A percentile compares a stretch with the other conserved stretches of the same genome.
These are phyloP conservation scores for Zymoseptoria ardabiliae DNA, from an alignment of 2,329 filamentous ascomycete species.

Conservation along the genomic window DNA sequence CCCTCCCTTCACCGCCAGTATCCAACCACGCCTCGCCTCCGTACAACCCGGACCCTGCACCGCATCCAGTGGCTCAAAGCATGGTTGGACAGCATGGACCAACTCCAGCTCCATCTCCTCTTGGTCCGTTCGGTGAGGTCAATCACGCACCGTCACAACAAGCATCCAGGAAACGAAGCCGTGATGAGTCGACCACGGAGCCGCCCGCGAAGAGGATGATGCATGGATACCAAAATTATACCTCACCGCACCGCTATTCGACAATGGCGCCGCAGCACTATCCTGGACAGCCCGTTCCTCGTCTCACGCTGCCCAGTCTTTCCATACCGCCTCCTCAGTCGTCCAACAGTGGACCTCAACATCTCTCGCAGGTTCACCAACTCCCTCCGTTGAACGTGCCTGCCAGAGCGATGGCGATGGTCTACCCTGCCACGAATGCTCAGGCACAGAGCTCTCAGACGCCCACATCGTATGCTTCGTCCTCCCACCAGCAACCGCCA, in stretches of 20 bases:
- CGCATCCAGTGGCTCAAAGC: slow-evolving; percentile 37
- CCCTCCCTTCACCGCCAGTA: slow-evolving; percentile 45
- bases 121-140: slow-evolving; percentile 31
- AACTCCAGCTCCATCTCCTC: slow-evolving; percentile 39
- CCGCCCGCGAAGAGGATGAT: slow-evolving; percentile 48
- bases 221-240: slow-evolving; percentile 18
- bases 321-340: slow-evolving; percentile 48
- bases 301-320: slow-evolving; percentile 66
- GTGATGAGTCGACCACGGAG: slow-evolving; percentile 48
- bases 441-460: slow-evolving; percentile 39
- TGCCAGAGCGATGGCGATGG: slow-evolving; percentile 60
- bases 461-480: background rate
- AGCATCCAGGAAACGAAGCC: slow-evolving; percentile 48
- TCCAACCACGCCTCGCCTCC: slow-evolving; percentile 47
- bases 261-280: slow-evolving; percentile 29
- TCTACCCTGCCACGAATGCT: slow-evolving; percentile 56
- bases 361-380: slow-evolving; percentile 33
- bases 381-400: slow-evolving; percentile 58
- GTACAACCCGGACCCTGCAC: slow-evolving; percentile 26
- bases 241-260: slow-evolving; percentile 26
- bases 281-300: slow-evolving; percentile 30
- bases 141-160: slow-evolving; percentile 28
- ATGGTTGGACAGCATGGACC: slow-evolving; percentile 26
- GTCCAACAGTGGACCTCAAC: slow-evolving; percentile 4
- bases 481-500: slow-evolving; percentile 14